Base-by-base conservation (phyloP, 1,284 basidiomycete species). In the Cutaneotrichosporon dermatis region DNA sequence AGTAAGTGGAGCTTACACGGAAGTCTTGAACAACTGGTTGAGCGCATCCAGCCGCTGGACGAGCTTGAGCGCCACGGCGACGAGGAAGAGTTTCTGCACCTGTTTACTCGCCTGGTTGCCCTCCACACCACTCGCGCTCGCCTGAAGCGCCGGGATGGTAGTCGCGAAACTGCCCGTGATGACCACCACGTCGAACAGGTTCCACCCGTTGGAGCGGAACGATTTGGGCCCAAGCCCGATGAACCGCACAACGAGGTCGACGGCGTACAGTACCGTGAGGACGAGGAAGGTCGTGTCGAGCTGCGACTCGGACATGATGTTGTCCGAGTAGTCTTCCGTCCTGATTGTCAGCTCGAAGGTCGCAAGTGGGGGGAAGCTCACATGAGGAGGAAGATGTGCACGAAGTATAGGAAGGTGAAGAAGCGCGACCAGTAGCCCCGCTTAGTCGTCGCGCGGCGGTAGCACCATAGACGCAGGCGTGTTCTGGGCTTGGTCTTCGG, bases 21-120 rank as follows among this genome's bases (percentile, higher is more conserved):
- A 90, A 6, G 93, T 97, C 79, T 97, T 97, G 84, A 98, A 98
- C 15, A 99, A 82, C 78, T 96, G 92, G 70, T 98, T 98, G 60
- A 99, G 81, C 64, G 86, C 87, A 70, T 92, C 88, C 62, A 88
- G 89, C 54, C 90, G 84, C 73, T 97, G 92, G 1, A 97, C 90
- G 25, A 99, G 83, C 79, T 99, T 99, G 82, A 98, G 88, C 0
- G 91, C 87, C 54, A 97, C 90, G 64, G 87, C 88, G 63, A 95
- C 92, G 48, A 99, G 82, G 79, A 99, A 98, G 10, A 98, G 82
- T 79, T 97, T 98, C 73, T 97, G 92, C 0, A 97, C 81, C 71
- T 97, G 91, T 4, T 76, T 66, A 43, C 74, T 76, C 16, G 66
- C 72, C 36, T 72, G 66, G 49, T 65, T 70, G 1, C 66, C 61